A percentile compares a stretch with the other conserved stretches of the same genome.
Evolutionary conservation across 345 rosid genomes (phyloP).

Genomic region (Geranium rotundifolium): DNA sequence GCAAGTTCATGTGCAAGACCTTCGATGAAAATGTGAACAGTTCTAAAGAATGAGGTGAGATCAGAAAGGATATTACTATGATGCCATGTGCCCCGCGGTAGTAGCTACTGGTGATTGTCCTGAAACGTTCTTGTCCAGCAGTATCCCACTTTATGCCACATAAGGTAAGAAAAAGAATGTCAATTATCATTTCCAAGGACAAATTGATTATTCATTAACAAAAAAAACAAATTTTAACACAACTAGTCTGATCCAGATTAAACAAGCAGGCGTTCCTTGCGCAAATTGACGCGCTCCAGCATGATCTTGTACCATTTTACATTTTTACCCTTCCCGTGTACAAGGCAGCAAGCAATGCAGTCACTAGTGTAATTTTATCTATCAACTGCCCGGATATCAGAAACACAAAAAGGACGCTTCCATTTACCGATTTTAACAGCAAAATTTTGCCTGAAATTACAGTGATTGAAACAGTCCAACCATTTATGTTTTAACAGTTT

Average conservation of each 20-base stretch:
- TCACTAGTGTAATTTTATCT: not conserved
- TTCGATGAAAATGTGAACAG: not conserved
- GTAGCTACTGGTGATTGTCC: slow-evolving; percentile 96
- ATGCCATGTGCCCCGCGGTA: slow-evolving; percentile 98
- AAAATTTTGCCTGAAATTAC: no score
- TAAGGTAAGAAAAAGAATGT: slow-evolving; percentile 8
- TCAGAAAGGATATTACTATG: slow-evolving; percentile 34
- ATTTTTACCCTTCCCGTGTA: no score
- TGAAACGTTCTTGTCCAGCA: slow-evolving; percentile 92
- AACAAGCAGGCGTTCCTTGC: not conserved
- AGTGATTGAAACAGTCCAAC: not conserved
- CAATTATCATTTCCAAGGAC: not conserved
- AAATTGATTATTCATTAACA: no score
- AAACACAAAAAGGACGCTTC: no score
- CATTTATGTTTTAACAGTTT: no score
- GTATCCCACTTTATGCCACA: slow-evolving; percentile 75
- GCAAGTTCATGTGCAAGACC: not conserved
- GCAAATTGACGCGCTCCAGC: not conserved
- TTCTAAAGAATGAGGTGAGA: not conserved
- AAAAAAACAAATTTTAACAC: no score
- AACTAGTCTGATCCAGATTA: not conserved
- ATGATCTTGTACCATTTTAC: no score
- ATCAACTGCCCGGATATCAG: not conserved
- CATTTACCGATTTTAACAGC: no score
- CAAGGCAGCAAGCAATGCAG: no score